Base-by-base conservation (phyloP, 2,329 filamentous ascomycete genomes). In the Trichophyton schoenleinii region DNA sequence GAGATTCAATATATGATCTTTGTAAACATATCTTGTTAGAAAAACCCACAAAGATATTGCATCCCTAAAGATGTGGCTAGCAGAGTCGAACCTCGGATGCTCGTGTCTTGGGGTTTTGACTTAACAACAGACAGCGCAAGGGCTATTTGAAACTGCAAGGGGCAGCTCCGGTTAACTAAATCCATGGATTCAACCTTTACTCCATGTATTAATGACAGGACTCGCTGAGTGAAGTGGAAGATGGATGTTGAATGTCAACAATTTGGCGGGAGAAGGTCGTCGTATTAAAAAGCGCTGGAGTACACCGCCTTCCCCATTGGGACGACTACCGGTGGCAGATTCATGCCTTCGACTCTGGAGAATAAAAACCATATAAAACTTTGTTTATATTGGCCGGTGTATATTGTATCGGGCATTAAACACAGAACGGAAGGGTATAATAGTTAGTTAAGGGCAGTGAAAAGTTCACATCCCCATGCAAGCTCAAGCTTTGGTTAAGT, bases 81-180 rank as follows among this genome's bases (percentile, higher is more conserved):
- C n/a, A 28, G 28, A 9, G 20, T 41, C 64, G 55, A 59, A 75
- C 76, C 76, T 69, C 72, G 71, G 34, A 77, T 67, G 11, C 67
- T 63, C 13, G 68, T 61, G 31, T 69, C 66, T 25, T 68, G 60
- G 48, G 76, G 75, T 63, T 77, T 78, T 4, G 70, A 69, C 61
- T 74, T 76, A 58, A 77, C 70, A 59, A 78, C 68, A 3, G 73
- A 70, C 59, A 78, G 64, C 13, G 76, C 76, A 38, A 78, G 69
- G 2, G 76, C 75, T 70, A 78, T 64, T 64, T 80, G 68, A 67
- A 66, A 70, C 65, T 70, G 75, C 71, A 71, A 71, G 67, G 65
- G 70, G 18, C 42, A 8, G 41, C 44, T 18, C 15, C 3, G 38
- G 13, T n/a, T 13, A 5, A 13, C 9, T 22, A 5, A 31, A 8